Base-by-base conservation (phyloP, 331 rosid species). In the Dryas integrifolia region DNA sequence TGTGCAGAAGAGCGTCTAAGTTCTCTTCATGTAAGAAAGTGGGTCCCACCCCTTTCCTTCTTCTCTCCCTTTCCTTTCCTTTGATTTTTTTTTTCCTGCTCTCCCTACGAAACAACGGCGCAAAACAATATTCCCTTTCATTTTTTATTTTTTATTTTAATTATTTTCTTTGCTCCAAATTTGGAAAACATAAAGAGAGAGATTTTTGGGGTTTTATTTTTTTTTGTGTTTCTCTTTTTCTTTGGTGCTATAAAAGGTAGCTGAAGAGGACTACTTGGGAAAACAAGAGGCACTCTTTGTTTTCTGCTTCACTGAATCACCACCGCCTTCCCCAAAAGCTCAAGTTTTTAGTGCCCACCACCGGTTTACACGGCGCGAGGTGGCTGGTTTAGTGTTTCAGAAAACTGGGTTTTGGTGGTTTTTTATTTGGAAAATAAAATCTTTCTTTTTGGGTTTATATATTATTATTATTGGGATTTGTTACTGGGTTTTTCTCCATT, bases 1-100 rank as follows among this genome's bases (percentile, higher is more conserved):
- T 67, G 72, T 80, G 88, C 90, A 35, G 70, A 82, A 89, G 85
- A 59, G 96, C 87, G 99, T 95, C 99, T 58, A 95, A 89, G 99
- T 95, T 95, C 99, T 72, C 93, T 86, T 89, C 96, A 95, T 89
- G 93, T 95, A 83, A 58, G 64, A 77, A n/a, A 11, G 69, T 61
- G 90, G 96, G 88, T n/a, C 89, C 97, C 90, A 57, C 79, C 46
- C 35, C 58, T 56, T 52, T 3, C 55, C 11, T 26, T 46, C 59
- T 52, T 21, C 35, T 30, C 35, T 30, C 35, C 35, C 35, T 58
- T 55, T 79, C 79, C 72, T 80, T 75, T 72, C 81, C 77, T 80
- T 53, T 68, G 4, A n/a, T 49, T 9, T 58, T 77, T 6, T 13
- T 6, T 13, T 49, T 48, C 70, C 61, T 55, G 16, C 57, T 9